phyloP scores from a whole-genome alignment of 305 asterid genomes.

The Petunia hybrid region DNA sequence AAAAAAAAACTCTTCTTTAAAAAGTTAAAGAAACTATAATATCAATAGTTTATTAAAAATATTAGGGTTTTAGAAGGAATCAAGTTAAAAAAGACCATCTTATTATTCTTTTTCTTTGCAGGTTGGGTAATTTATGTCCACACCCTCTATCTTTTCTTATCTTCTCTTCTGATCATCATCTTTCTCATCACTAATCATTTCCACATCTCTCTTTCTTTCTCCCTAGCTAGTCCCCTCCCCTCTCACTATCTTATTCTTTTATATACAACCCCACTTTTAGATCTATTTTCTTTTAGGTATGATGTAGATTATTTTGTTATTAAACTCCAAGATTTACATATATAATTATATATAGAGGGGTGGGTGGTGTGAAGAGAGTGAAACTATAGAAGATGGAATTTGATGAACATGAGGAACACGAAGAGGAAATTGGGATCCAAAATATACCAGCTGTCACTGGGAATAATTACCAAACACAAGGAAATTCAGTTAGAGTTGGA shows the following conservation, averaged over 20 bases:
- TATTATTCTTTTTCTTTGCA: not conserved
- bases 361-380: not conserved
- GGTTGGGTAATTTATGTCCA: slow-evolving; percentile 55
- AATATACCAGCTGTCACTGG: slow-evolving; percentile 18
- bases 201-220: not conserved
- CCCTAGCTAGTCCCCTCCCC: not conserved
- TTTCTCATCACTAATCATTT: slow-evolving; percentile 42
- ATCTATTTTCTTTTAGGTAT: not conserved
- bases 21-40: slow-evolving; percentile 10
- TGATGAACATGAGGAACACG: slow-evolving; percentile 49
- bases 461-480: slow-evolving; percentile 30
- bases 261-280: slow-evolving; percentile 13
- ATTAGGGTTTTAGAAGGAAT: slow-evolving; percentile 25
- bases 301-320: slow-evolving; percentile 38
- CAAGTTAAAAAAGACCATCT: not conserved
- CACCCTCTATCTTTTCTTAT: slow-evolving; percentile 56
- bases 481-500: not conserved
- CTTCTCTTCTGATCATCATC: slow-evolving; percentile 49
- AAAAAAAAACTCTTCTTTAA: not conserved
- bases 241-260: not conserved
- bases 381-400: slow-evolving; percentile 42
- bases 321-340: not conserved
- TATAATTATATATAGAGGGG: not conserved
- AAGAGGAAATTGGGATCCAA: slow-evolving; percentile 44
- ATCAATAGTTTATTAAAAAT: not conserved